A percentile compares a stretch with the other conserved stretches of the same genome.
Conservation (phyloP, 768 basidiomycete genomes). For the Phylloporus sp. region DNA sequence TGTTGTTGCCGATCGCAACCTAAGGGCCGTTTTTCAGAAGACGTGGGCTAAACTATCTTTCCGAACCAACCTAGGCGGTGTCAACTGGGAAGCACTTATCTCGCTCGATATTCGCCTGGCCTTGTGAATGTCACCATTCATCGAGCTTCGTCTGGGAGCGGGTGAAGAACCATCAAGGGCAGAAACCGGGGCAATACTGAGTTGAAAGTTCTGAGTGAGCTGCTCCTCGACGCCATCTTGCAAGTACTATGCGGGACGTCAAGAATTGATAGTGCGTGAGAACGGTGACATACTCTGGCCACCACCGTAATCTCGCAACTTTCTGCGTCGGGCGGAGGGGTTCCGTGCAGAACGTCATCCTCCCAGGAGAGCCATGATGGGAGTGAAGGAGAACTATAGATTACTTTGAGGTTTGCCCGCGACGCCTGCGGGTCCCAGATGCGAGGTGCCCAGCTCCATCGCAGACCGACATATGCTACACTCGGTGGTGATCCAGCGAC, state of each 20-base stretch:
- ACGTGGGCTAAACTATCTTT: background rate
- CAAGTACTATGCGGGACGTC: slow-evolving; percentile 37
- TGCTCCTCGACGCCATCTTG: slow-evolving; percentile 74
- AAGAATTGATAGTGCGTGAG: slow-evolving; percentile 4
- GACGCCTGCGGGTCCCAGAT: slow-evolving; percentile 97
- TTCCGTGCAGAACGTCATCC: slow-evolving; percentile 75
- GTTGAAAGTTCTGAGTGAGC: slow-evolving; percentile 61
- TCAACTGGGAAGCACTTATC: slow-evolving; percentile 31
- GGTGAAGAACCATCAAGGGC: slow-evolving; percentile 43
- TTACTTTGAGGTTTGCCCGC: slow-evolving; percentile 72
- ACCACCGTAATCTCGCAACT: slow-evolving; percentile 71
- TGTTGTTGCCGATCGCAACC: slow-evolving; percentile 31
- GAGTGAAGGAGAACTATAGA: slow-evolving; percentile 74
- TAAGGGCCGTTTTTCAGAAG: slow-evolving; percentile 8
- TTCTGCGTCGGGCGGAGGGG: slow-evolving; percentile 72
- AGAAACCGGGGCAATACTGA: slow-evolving; percentile 68
- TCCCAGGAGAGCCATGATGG: slow-evolving; percentile 91
- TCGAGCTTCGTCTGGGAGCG: slow-evolving; percentile 44
- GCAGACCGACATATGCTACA: slow-evolving; percentile 76
- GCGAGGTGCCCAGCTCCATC: slow-evolving; percentile 88
- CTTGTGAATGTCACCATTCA: slow-evolving; percentile 41
- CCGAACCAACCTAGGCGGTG: slow-evolving; percentile 27
- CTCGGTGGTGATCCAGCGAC: slow-evolving; percentile 80
- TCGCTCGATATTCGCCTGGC: slow-evolving; percentile 42
- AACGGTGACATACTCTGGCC: slow-evolving; percentile 56